Base-by-base conservation (phyloP, 495 filamentous ascomycete species). In the Neurospora discreta region DNA sequence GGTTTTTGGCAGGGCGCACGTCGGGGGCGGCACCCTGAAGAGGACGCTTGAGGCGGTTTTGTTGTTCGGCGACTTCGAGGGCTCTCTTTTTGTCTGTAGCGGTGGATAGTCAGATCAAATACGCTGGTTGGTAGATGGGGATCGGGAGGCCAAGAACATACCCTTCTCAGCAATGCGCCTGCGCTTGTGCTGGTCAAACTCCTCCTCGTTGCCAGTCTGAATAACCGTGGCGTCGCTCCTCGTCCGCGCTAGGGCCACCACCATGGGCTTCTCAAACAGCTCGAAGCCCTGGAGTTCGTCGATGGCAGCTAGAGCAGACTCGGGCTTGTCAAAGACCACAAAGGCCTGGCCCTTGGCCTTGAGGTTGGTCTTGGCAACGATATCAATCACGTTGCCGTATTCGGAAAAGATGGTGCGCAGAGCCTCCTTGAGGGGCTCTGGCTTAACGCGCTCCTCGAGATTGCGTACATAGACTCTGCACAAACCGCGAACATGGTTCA, bases 281-380 rank as follows among this genome's bases (percentile, higher is more conserved):
- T 96, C 93, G 82, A 99, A 98, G 18, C 93, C 94, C 76, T 98
- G 92, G 74, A 97, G 84, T 72, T 97, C 93, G 30, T 95, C 90
- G 73, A 97, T 92, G 18, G 95, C 95, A 58, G 89, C 85, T 72
- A 87, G 84, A 9, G 94, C 95, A 0, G 91, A 86, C 58, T 94
- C 90, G 36, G 89, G 83, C 69, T 84, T 89, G 74, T 97, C 94
- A 81, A 93, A 98, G 70, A 99, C 94, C 71, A 99, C 84, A 80
- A 99, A 99, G 7, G 95, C 95, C 82, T 99, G 95, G 60, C 95
- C 95, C 81, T 96, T 97, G 71, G 93, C 91, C 77, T 92, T 93
- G 41, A 98, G 84, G 78, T 95, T 97, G 67, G 86, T 91, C 85
- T 98, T 98, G 44, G 93, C 93, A 70, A 98, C 88, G 72, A 99